phyloP scores from a whole-genome alignment of 2,329 filamentous ascomycete species.

The Tolypocladium inflatum region DNA sequence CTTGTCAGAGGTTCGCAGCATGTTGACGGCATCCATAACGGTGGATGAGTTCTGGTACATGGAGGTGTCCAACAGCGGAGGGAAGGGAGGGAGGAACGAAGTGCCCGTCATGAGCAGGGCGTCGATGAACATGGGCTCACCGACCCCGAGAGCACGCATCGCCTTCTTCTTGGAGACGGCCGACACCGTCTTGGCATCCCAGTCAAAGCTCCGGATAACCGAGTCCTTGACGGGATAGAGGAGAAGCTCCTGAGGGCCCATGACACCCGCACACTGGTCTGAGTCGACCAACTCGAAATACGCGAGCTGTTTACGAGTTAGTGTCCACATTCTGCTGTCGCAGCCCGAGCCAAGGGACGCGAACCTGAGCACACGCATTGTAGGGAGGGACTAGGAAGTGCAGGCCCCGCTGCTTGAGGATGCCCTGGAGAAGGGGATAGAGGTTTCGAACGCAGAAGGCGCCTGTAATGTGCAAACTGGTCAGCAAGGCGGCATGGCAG shows the following conservation, averaged over 20 bases:
- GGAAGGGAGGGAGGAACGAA: slow-evolving; percentile 69
- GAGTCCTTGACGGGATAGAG: slow-evolving; percentile 75
- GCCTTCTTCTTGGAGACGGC: slow-evolving; percentile 58
- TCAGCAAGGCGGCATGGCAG: neutral
- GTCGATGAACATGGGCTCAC: slow-evolving; percentile 70
- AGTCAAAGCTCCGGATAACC: slow-evolving; percentile 59
- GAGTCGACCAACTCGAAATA: slow-evolving; percentile 63
- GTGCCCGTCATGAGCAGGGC: slow-evolving; percentile 76
- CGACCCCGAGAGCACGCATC: slow-evolving; percentile 56
- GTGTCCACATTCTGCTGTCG: neutral
- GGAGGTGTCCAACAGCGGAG: slow-evolving; percentile 56
- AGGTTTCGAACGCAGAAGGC: slow-evolving; percentile 63
- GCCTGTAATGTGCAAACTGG: slow-evolving; percentile 35
- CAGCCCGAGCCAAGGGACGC: slow-evolving; percentile 10
- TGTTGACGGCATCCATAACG: slow-evolving; percentile 67
- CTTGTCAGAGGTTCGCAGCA: slow-evolving; percentile 61
- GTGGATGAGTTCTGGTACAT: slow-evolving; percentile 48
- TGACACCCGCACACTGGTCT: slow-evolving; percentile 64
- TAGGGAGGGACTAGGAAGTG: slow-evolving; percentile 80
- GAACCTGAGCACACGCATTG: slow-evolving; percentile 77
- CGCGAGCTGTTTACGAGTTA: slow-evolving; percentile 42
- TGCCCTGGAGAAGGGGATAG: slow-evolving; percentile 65
- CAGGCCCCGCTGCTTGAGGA: slow-evolving; percentile 59
- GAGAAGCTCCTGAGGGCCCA: slow-evolving; percentile 76
- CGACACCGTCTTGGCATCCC: slow-evolving; percentile 55